These are phyloP conservation scores for Pythium dissimile DNA, from an alignment of 352 stramenopile species.

Conservation along the genomic window DNA sequence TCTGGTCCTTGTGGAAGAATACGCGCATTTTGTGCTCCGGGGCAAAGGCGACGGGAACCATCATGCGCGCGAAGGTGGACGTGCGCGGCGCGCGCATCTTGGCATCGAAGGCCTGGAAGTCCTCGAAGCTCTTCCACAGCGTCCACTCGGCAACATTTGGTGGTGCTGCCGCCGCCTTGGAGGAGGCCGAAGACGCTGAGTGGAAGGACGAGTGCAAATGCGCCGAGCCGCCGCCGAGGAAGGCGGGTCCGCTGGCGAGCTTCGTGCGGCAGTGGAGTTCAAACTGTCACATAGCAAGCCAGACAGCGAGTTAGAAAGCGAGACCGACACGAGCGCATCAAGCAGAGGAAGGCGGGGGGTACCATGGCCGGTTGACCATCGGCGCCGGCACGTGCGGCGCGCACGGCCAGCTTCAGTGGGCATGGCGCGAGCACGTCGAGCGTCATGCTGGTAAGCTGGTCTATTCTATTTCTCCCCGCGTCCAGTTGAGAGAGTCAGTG, in stretches of 20 bases:
- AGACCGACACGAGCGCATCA: background rate
- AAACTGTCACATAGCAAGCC: constrained; percentile 8
- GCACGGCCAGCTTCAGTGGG: constrained; percentile 25
- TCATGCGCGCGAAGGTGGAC: constrained; percentile 73
- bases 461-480: background rate
- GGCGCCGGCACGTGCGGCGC: constrained; percentile 16
- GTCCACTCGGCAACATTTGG: constrained; percentile 55
- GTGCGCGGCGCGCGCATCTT: constrained; percentile 46
- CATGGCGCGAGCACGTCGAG: constrained; percentile 26
- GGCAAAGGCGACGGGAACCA: constrained; percentile 78
- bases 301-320: constrained; percentile 1
- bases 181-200: no score
- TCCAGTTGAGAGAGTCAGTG: constrained; percentile 17
- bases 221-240: background rate
- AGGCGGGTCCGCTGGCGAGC: no score
- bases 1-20: constrained; percentile 77
- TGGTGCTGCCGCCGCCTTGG: no score
- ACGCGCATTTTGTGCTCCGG: constrained; percentile 59
- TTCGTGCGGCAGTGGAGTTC: constrained; percentile 17
- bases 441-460: constrained; percentile 3
- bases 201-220: constrained; percentile 3
- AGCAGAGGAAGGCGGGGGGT: background rate
- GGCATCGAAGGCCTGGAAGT: constrained; percentile 72
- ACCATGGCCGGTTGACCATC: constrained; percentile 15
- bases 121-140: constrained; percentile 76